Evolutionary conservation across 306 rosid genomes (phyloP), one percentile per base, ranked within the genome.

Genomic region (Rosa chinensis): DNA sequence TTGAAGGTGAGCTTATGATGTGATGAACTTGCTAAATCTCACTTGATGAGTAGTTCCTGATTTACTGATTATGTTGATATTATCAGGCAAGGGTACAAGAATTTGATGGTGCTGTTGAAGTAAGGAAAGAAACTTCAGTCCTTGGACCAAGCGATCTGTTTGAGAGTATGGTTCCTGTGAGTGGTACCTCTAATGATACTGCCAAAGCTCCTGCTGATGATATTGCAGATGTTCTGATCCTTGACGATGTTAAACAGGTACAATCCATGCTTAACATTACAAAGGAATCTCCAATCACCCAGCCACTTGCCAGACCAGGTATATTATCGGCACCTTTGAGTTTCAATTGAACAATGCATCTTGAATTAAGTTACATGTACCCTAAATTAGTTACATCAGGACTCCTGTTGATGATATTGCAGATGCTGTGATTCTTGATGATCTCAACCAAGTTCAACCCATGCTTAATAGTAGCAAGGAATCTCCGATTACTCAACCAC

Each of bases 21-120:
- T 59, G 35, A 69, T 58, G 55, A 48, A 55, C 42, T 17, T 16
- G 45, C 69, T 50, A 81, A 74, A 78, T 81, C 73, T 80, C 73
- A 50, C 75, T 74, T 52, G 42, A 28, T 72, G 77, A 61, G n/a
- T 75, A 56, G 23, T 45, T 64, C 72, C 78, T 71, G 18, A 32
- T 77, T 14, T 80, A 62, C 74, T 66, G 56, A 66, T 75, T 47
- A 73, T 83, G 63, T 75, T 79, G 67, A 52, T 78, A 75, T 73
- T 87, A 72, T 69, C 80, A 92, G 99, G 89, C 67, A 47, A 91
- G 86, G 85, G 72, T 92, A 69, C 92, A 76, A 76, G 98, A 92
- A 84, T 80, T 91, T 85, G 96, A 91, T 82, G 86, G 80, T 59
- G 80, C 85, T 77, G 79, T 82, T 77, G 94, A 90, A 90, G 84